Evolutionary conservation across 75 land plant genomes (phyloP).

Genomic region (Chamaecyparis obtusa): DNA sequence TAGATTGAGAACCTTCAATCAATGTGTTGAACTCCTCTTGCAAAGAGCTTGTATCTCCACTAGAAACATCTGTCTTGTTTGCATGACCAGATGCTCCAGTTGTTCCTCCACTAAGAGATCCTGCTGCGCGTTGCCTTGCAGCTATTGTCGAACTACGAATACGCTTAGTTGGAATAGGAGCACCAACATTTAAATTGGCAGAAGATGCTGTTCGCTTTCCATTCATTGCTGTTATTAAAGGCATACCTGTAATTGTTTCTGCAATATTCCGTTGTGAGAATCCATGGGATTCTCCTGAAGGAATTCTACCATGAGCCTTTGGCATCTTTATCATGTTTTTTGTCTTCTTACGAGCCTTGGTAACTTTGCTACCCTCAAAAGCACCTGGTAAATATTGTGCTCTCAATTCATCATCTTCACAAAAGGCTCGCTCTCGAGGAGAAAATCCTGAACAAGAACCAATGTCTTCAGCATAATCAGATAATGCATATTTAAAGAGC

Average conservation of each 20-base stretch:
- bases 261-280: conserved; percentile 17
- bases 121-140: conserved; percentile 58
- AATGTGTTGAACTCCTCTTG: conserved; percentile 70
- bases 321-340: conserved; percentile 27
- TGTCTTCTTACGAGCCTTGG: conserved; percentile 43
- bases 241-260: conserved; percentile 16
- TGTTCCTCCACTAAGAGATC: conserved; percentile 40
- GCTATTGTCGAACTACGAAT: conserved; percentile 66
- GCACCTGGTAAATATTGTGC: conserved; percentile 40
- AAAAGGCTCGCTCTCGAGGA: conserved; percentile 33
- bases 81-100: conserved; percentile 25
- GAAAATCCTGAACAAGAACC: conserved; percentile 28
- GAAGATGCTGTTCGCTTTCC: conserved; percentile 50
- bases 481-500: conserved; percentile 14
- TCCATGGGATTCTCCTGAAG: conserved; percentile 26
- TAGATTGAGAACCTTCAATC: conserved; percentile 42
- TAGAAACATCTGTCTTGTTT: conserved; percentile 64
- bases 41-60: conserved; percentile 74
- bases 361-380: conserved; percentile 42
- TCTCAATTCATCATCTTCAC: conserved; percentile 65
- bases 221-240: conserved; percentile 17
- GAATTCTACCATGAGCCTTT: conserved; percentile 29
- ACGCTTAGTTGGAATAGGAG: conserved; percentile 85
- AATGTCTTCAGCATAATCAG: conserved; percentile 8
- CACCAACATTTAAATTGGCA: conserved; percentile 41